phyloP scores from a whole-genome alignment of 2,329 filamentous ascomycete genomes.

The Cytospora chrysosperma region DNA sequence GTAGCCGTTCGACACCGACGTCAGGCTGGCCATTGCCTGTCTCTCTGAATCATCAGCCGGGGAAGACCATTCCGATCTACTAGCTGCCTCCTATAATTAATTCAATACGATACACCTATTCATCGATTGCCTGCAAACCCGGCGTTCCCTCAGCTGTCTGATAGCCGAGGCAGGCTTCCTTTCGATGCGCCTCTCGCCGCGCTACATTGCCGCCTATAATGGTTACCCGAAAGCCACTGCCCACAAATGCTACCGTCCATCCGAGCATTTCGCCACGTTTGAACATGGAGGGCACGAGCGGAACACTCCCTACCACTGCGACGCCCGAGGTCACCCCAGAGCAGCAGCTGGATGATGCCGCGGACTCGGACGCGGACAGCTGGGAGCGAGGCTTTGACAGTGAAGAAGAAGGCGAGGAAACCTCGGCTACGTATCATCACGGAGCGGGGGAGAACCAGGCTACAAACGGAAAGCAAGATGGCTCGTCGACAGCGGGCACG shows the following conservation, averaged over 20 bases:
- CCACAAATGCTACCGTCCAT: conserved; percentile 32
- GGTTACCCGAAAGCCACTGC: conserved; percentile 42
- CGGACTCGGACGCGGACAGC: conserved; percentile 26
- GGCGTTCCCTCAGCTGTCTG: not conserved
- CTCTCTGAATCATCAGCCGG: not conserved
- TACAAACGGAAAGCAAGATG: not conserved
- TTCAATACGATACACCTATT: not conserved
- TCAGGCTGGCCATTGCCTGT: not conserved
- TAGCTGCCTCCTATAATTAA: too few species aligned
- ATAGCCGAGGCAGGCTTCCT: not conserved
- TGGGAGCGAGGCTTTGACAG: conserved; percentile 18
- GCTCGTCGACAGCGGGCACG: not conserved
- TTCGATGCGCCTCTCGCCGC: conserved; percentile 6
- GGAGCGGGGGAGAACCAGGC: not conserved
- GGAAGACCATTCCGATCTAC: not conserved
- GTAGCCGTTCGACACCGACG: not conserved
- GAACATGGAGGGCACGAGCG: conserved; percentile 31
- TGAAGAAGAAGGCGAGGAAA: conserved; percentile 18
- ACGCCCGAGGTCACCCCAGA: not conserved
- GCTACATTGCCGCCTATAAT: conserved; percentile 32
- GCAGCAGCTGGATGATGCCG: not conserved
- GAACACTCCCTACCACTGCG: not conserved
- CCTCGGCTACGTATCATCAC: not conserved
- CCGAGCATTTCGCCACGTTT: conserved; percentile 28
- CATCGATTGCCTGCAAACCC: not conserved